Percentiles rank a stretch among this genome's conserved stretches.
phyloP scores from a whole-genome alignment of 2,329 filamentous ascomycete species.

The Aspergillus fumigatiaffinis region DNA sequence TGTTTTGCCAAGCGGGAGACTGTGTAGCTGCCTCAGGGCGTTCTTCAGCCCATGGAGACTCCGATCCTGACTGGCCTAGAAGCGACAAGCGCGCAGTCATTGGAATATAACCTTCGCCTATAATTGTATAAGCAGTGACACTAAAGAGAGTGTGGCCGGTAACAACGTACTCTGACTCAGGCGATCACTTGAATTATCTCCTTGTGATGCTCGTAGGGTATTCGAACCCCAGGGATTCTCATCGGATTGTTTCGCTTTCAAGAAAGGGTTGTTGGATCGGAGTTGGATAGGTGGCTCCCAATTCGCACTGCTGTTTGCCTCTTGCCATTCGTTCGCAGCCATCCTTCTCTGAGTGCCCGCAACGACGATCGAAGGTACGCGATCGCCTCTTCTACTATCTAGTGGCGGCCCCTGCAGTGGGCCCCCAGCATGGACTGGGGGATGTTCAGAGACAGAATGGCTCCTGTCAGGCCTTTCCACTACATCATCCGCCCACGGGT shows the following conservation, averaged over 20 bases:
- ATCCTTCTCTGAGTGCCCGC: conserved; percentile 19
- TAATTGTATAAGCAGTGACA: conserved; percentile 11
- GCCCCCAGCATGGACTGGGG: conserved; percentile 2
- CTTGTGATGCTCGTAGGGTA: conserved; percentile 11
- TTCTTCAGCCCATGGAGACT: conserved; percentile 27
- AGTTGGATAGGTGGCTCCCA: conserved; percentile 24
- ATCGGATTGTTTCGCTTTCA: conserved; percentile 26
- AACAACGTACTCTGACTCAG: conserved; percentile 30
- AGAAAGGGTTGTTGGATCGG: conserved; percentile 39
- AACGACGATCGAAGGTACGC: conserved; percentile 20
- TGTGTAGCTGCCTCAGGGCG: conserved; percentile 9
- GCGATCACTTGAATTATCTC: conserved; percentile 22
- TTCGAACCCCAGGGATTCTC: conserved; percentile 18
- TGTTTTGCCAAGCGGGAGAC: conserved; percentile 9
- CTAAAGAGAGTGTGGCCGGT: background rate
- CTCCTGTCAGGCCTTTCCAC: conserved; percentile 18
- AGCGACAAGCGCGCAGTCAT: conserved; percentile 39
- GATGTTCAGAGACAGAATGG: conserved; percentile 6
- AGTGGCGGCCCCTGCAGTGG: background rate
- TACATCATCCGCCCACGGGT: conserved; percentile 31
- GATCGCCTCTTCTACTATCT: conserved; percentile 11
- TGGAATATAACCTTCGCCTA: conserved; percentile 37
- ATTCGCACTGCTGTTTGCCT: conserved; percentile 18
- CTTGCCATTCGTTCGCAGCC: conserved; percentile 19
- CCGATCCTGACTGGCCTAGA: conserved; percentile 25